Percentiles rank a stretch among this genome's conserved stretches.
Evolutionary conservation across 176 grass and related monocot genomes (phyloP).

Genomic region (Tuctoria greenei): DNA sequence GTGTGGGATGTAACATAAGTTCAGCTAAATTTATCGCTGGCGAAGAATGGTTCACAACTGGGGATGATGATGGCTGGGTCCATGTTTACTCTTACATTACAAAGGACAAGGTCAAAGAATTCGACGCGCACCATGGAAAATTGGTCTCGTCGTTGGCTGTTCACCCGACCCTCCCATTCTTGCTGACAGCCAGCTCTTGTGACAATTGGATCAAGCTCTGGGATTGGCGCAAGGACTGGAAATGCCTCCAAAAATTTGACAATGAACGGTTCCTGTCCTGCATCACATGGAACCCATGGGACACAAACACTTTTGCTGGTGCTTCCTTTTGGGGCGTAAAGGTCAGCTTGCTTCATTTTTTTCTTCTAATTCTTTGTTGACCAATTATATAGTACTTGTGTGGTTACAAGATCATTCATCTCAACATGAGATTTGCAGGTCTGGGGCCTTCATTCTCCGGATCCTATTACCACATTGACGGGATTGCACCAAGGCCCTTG

Average conservation of each 20-base stretch:
- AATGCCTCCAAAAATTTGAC: constrained; percentile 15
- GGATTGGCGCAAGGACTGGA: not conserved
- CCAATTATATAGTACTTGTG: not conserved
- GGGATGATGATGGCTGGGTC: not conserved
- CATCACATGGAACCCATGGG: constrained; percentile 58
- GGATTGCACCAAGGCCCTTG: not conserved
- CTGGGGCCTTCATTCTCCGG: constrained; percentile 50
- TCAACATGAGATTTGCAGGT: constrained; percentile 38
- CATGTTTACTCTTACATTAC: too few relatives aligned
- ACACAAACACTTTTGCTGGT: constrained; percentile 45
- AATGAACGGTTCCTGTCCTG: not conserved
- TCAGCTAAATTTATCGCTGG: not conserved
- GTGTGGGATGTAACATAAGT: too few relatives aligned
- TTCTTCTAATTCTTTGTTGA: not conserved
- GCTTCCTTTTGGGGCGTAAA: constrained; percentile 40
- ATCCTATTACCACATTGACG: constrained; percentile 37
- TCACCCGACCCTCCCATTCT: not conserved
- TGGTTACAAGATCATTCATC: not conserved
- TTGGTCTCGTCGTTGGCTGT: not conserved
- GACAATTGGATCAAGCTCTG: not conserved
- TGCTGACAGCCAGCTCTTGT: not conserved
- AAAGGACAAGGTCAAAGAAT: not conserved
- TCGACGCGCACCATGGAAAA: not conserved
- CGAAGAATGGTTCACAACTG: not conserved
- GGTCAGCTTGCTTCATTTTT: constrained; percentile 30